Evolutionary conservation across 2,329 filamentous ascomycete species (phyloP).

Genomic region (Talaromyces sp.): DNA sequence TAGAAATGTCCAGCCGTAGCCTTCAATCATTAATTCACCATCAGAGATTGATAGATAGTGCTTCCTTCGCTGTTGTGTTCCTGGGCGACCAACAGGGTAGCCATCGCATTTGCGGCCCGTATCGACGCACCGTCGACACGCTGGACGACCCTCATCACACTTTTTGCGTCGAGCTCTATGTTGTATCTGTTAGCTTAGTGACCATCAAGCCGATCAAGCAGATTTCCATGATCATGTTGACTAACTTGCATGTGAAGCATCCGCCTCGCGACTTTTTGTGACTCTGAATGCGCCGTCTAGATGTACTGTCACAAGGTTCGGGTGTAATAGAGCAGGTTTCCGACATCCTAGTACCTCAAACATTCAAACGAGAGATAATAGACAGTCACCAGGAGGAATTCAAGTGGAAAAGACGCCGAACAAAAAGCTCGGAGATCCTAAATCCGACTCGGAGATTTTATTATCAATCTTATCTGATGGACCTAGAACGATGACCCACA

Average conservation of each 20-base stretch:
- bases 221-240: background rate
- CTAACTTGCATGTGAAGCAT: slow-evolving; percentile 9
- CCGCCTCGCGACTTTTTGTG: background rate
- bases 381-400: background rate
- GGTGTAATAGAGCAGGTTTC: background rate
- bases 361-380: background rate
- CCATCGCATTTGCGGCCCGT: slow-evolving; percentile 21
- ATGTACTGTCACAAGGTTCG: background rate
- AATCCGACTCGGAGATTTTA: slow-evolving; percentile 1
- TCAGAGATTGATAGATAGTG: background rate
- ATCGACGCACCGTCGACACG: slow-evolving; percentile 33
- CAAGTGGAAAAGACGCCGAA: background rate
- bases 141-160: slow-evolving; percentile 34
- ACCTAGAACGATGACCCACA: background rate
- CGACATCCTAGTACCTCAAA: background rate
- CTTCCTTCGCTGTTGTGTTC: background rate
- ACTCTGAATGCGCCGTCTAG: background rate
- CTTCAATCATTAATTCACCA: background rate
- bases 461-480: slow-evolving; percentile 16
- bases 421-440: background rate
- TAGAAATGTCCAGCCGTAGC: background rate
- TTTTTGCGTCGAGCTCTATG: slow-evolving; percentile 30
- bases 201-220: too few relatives aligned
- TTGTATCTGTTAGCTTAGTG: background rate
- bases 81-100: slow-evolving; percentile 20